Evolutionary conservation across 495 filamentous ascomycete species (phyloP), one percentile per base, ranked within the genome.

Genomic region (Penicillium daleae): DNA sequence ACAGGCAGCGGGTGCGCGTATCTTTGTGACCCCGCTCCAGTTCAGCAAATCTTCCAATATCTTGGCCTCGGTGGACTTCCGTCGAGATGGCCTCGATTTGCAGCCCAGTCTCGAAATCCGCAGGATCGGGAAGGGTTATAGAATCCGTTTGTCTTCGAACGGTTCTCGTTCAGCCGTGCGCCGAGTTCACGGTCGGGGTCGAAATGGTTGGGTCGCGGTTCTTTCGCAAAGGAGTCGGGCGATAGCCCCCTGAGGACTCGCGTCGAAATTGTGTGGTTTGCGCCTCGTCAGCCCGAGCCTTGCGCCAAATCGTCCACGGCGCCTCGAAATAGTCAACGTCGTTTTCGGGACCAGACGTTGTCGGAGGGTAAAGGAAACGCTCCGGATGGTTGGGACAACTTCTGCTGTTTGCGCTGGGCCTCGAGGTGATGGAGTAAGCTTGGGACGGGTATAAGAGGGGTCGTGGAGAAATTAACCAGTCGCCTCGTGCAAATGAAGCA

Each of bases 401-500:
- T 33, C 29, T 32, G n/a, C 10, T 12, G 31, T 21, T 35, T 21
- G 51, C 51, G 51, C 31, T 29, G n/a, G 35, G 10, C 22, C 24
- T 21, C 26, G 1, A 10, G 51, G 7, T 10, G 51, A 26, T 13
- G 29, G n/a, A 19, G 51, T 17, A 33, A 54, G 29, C 51, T 54
- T 54, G 51, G 29, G 51, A 19, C 51, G 31, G 51, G 51, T 17
- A 13, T 54, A 54, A 24, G 51, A 54, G 51, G 51, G 51, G 51
- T 54, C 27, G 31, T 54, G 2, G 29, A 19, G 29, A 29, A 35
- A 35, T 29, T 2, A 21, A 5, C 29, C 51, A 21, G 51, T 31
- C 51, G 51, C 29, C 29, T 21, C 29, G 27, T 19, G 51, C n/a
- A 35, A 29, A 54, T 35, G 29, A 33, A 21, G 26, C 13, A 2